These are phyloP conservation scores for Lipomyces chichibuensis DNA, from an alignment of 805 yeast species.

Conservation along the genomic window DNA sequence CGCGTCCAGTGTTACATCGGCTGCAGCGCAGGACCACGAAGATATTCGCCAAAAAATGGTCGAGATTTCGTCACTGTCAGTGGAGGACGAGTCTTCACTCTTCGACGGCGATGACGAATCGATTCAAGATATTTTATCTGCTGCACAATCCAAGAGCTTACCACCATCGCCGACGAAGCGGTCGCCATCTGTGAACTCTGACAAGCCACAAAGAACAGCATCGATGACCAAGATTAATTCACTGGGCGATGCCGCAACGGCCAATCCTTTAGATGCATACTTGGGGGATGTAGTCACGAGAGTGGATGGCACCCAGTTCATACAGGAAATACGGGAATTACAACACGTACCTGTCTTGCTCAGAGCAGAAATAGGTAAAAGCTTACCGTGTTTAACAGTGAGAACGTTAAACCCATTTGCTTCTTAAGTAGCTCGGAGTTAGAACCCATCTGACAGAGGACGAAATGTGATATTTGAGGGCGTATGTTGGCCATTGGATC, in stretches of 20 bases:
- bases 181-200: constrained; percentile 25
- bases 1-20: constrained; percentile 67
- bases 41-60: constrained; percentile 39
- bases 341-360: constrained; percentile 80
- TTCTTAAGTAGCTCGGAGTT: constrained; percentile 6
- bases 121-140: background rate
- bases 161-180: constrained; percentile 41
- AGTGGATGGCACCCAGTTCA: constrained; percentile 51
- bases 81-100: constrained; percentile 23
- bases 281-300: constrained; percentile 60
- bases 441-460: background rate
- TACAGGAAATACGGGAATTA: constrained; percentile 82
- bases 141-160: constrained; percentile 39
- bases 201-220: constrained; percentile 38
- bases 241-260: constrained; percentile 31
- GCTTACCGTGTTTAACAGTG: constrained; percentile 91
- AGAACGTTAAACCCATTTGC: constrained; percentile 85
- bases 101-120: constrained; percentile 15
- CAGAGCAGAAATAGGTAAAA: constrained; percentile 93
- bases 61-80: constrained; percentile 20
- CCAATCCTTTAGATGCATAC: constrained; percentile 58
- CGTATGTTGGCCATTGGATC: background rate
- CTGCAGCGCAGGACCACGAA: constrained; percentile 53
- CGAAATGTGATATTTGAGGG: background rate
- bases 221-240: constrained; percentile 37